Evolutionary conservation across 768 basidiomycete genomes (phyloP).

Genomic region (Baorangia bicolor): DNA sequence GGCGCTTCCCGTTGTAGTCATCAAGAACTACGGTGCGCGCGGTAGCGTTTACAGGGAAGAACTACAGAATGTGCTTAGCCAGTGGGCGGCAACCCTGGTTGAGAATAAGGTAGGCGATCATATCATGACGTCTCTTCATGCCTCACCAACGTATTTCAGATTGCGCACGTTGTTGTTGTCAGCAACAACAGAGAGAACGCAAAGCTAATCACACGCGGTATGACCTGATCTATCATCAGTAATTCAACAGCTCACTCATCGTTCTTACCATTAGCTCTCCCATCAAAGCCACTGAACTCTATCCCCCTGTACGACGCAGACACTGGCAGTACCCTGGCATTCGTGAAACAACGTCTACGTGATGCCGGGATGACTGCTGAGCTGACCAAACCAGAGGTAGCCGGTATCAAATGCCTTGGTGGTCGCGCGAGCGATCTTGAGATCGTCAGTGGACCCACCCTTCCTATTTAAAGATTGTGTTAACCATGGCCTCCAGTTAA

Average conservation of each 20-base stretch:
- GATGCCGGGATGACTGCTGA: conserved; percentile 52
- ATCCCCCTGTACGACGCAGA: conserved; percentile 88
- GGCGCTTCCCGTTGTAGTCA: conserved; percentile 80
- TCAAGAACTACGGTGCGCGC: conserved; percentile 73
- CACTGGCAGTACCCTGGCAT: conserved; percentile 69
- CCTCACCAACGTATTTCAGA: conserved; percentile 39
- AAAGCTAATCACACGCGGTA: conserved; percentile 82
- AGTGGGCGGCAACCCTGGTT: conserved; percentile 81
- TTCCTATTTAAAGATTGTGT: background rate
- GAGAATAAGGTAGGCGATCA: conserved; percentile 65
- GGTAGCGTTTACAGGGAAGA: conserved; percentile 62
- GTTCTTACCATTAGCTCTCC: conserved; percentile 55
- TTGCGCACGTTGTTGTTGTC: conserved; percentile 89
- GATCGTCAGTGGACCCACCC: conserved; percentile 48
- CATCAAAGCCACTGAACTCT: conserved; percentile 76
- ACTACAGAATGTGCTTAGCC: conserved; percentile 68
- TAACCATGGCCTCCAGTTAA: conserved; percentile 47
- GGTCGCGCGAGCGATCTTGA: conserved; percentile 91
- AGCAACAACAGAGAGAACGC: conserved; percentile 88
- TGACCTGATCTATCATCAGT: background rate
- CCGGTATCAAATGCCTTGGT: conserved; percentile 72
- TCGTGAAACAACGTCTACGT: conserved; percentile 75
- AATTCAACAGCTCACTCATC: background rate
- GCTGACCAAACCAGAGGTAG: conserved; percentile 55
- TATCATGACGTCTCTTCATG: background rate